Conservation (phyloP, 83 land plant genomes). For the Picea abies region DNA sequence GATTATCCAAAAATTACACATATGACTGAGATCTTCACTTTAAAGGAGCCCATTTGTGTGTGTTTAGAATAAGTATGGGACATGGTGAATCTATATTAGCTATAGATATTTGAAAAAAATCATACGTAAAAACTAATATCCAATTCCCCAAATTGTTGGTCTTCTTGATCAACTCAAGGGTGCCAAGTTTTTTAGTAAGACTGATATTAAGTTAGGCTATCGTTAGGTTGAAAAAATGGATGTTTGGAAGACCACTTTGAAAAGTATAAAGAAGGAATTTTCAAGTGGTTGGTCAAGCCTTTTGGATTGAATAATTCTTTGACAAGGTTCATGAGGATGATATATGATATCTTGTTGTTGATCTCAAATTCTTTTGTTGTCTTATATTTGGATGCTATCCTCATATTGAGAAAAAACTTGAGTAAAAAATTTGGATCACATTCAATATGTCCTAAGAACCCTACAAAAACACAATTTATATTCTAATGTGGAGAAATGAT, state of each 20-base stretch:
- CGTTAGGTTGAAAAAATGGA: not conserved
- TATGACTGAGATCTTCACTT: not conserved
- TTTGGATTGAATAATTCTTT: not conserved
- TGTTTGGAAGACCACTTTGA: not conserved
- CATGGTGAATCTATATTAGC: not conserved
- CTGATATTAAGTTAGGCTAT: not conserved
- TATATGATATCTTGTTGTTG: not conserved
- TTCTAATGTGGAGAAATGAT: not conserved
- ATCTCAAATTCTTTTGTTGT: not conserved
- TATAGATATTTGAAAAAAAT: not conserved
- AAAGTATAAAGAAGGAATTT: too few relatives aligned
- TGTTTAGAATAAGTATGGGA: not conserved
- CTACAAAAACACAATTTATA: not conserved
- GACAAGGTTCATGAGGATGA: not conserved
- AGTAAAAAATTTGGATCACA: not conserved
- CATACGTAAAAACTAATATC: not conserved
- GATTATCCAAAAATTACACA: not conserved
- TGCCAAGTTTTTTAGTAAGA: not conserved
- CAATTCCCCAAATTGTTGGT: not conserved
- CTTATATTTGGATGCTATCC: not conserved
- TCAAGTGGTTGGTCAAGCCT: not conserved
- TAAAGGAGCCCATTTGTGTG: not conserved
- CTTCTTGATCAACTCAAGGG: not conserved
- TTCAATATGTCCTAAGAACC: not conserved
- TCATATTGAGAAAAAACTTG: not conserved